Base-by-base conservation (phyloP, 140 eudicot species). In the Bidens hawaiensis region DNA sequence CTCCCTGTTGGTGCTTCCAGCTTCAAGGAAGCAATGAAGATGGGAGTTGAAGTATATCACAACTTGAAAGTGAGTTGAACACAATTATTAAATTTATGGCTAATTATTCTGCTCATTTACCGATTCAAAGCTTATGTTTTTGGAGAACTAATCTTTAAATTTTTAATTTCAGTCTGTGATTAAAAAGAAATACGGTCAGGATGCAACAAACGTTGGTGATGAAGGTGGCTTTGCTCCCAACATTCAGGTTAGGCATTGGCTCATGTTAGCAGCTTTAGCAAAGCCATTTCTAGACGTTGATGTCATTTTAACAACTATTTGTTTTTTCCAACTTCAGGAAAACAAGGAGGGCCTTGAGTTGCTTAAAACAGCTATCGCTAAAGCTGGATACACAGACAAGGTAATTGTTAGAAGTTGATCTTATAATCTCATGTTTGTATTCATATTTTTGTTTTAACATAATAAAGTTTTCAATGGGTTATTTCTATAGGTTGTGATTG, bases 161-260 rank as follows among this genome's bases (percentile, higher is more conserved):
- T n/a, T n/a, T n/a, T 64, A 28, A 34, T 66, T 79, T 57, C 88
- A 90, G 97, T 74, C 90, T 84, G 97, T 90, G 66, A 90, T 90
- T 36, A 90, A 90, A 90, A 90, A 87, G 96, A 90, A 90, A 54
- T 90, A 90, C 49, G 97, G 97, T 18, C 97, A 90, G 56, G 97
- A 90, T 82, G 97, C 97, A 30, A 90, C 97, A 38, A 90, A 90
- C 78, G 97, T 90, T 60, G 97, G 97, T 77, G 97, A 90, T 71
- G 96, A 90, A 66, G 97, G 97, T 79, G 97, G 97, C 65, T 90
- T 90, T 65, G 97, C 97, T 77, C 97, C 97, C 48, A 90, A 90
- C 55, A 90, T 90, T 77, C 95, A 83, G 95, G 97, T 89, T 3
- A 75, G 30, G 19, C 51, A 49, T 28, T 24, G 2, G 2, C 40